These are phyloP conservation scores for Fusarium anguioides DNA, from an alignment of 2,329 filamentous ascomycete species.

Conservation along the genomic window DNA sequence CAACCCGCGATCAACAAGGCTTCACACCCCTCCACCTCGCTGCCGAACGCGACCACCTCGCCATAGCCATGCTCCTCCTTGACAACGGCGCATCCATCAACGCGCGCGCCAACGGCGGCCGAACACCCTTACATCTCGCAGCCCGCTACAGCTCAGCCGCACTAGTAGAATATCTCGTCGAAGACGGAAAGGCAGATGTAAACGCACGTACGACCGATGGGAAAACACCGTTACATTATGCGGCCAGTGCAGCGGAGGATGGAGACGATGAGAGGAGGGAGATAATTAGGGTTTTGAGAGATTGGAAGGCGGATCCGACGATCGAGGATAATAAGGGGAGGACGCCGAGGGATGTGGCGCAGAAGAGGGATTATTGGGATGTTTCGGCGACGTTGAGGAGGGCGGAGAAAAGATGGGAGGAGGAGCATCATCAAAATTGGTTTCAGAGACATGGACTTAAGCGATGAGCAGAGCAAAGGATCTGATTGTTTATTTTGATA, in stretches of 20 bases:
- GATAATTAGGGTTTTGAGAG: slow-evolving; percentile 45
- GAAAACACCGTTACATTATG: slow-evolving; percentile 49
- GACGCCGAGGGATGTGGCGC: slow-evolving; percentile 48
- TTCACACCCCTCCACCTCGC: slow-evolving; percentile 49
- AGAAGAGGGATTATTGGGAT: slow-evolving; percentile 49
- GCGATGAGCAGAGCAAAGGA: neutral
- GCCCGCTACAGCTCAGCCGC: slow-evolving; percentile 46
- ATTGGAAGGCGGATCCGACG: slow-evolving; percentile 48
- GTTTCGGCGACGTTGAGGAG: slow-evolving; percentile 48
- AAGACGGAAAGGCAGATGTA: slow-evolving; percentile 45
- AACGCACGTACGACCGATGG: slow-evolving; percentile 47
- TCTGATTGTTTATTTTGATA: no score
- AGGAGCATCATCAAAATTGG: slow-evolving; percentile 46
- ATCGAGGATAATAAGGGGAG: slow-evolving; percentile 43
- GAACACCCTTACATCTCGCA: slow-evolving; percentile 49
- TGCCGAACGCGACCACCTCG: slow-evolving; percentile 48
- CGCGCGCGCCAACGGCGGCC: slow-evolving; percentile 46
- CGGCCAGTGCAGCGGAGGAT: slow-evolving; percentile 46
- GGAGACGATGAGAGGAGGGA: slow-evolving; percentile 49
- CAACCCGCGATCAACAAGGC: slow-evolving; percentile 45
- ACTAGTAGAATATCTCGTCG: slow-evolving; percentile 48
- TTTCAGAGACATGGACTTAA: slow-evolving; percentile 45
- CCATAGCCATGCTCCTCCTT: slow-evolving; percentile 49
- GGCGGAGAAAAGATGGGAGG: slow-evolving; percentile 50
- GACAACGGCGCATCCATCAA: slow-evolving; percentile 45